Base-by-base conservation (phyloP, 2,329 filamentous ascomycete genomes). In the Xylaria sp. region DNA sequence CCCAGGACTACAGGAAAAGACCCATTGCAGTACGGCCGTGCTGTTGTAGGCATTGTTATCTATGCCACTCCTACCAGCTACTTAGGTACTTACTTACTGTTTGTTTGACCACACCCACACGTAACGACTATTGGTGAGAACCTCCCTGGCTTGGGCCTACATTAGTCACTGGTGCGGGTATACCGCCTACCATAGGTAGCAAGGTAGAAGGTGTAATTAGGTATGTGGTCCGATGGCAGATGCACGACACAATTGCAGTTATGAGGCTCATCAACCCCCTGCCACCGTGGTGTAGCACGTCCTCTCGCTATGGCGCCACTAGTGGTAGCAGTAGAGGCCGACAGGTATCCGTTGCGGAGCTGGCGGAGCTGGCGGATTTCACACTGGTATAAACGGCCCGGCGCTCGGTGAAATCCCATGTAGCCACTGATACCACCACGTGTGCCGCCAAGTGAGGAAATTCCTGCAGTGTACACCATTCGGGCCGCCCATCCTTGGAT, bases 351-450 rank as follows among this genome's bases (percentile, higher is more conserved):
- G 46, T 19, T 17, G 13, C 31, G 29, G 53, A 38, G 33, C 38
- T 40, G 58, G 43, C 17, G 35, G 49, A 56, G 43, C 43, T 35
- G n/a, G n/a, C n/a, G n/a, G n/a, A n/a, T n/a, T n/a, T n/a, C n/a
- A n/a, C n/a, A n/a, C n/a, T n/a, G n/a, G n/a, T 29, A n/a, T 43
- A 66, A 65, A 59, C 55, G 64, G 58, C 31, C 64, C 58, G 64
- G 63, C 52, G 48, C 62, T 64, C 62, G 62, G 62, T 64, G 62
- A 62, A 62, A 54, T 66, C 17, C 21, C 35, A 19, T 41, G 25
- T 38, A 35, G 55, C 59, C 59, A 62, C 44, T 56, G 44, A 55
- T 43, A 51, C 47, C 46, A 56, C 35, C 59, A 65, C 59, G 59
- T 64, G 62, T 44, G 19, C 33, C 38, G 53, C 38, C 53, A 58